Conservation (phyloP, 2,329 filamentous ascomycete genomes). For the Ascochyta rabiei region DNA sequence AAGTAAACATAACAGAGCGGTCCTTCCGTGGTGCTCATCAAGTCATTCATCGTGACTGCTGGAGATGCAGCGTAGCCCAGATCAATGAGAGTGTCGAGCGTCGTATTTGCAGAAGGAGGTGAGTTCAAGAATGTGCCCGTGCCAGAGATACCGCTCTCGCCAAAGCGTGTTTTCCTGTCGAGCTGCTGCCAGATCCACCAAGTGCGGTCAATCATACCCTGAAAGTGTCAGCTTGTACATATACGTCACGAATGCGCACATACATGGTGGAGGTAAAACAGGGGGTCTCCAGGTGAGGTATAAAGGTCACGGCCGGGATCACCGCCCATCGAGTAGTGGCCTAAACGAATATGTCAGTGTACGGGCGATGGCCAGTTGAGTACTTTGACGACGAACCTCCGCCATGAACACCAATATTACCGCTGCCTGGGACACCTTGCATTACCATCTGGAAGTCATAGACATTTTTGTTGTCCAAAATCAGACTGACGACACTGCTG, state of each 20-base stretch:
- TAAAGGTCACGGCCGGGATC: slow-evolving; percentile 46
- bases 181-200: slow-evolving; percentile 52
- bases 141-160: slow-evolving; percentile 46
- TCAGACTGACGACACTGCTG: slow-evolving; percentile 27
- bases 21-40: slow-evolving; percentile 41
- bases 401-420: slow-evolving; percentile 39
- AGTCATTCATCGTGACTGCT: slow-evolving; percentile 28
- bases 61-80: slow-evolving; percentile 45
- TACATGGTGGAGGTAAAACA: slow-evolving; percentile 57
- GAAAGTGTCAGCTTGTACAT: not conserved
- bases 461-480: slow-evolving; percentile 31
- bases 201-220: slow-evolving; percentile 49
- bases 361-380: slow-evolving; percentile 22
- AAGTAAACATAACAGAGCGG: slow-evolving; percentile 46
- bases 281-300: slow-evolving; percentile 37
- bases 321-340: slow-evolving; percentile 55
- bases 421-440: slow-evolving; percentile 35
- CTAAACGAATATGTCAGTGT: slow-evolving; percentile 48
- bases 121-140: slow-evolving; percentile 54
- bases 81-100: slow-evolving; percentile 51
- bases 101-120: slow-evolving; percentile 54
- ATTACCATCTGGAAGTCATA: slow-evolving; percentile 40
- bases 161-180: slow-evolving; percentile 45
- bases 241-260: slow-evolving; percentile 11
- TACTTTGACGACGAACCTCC: slow-evolving; percentile 24